Base-by-base conservation (phyloP, 2,329 filamentous ascomycete species). In the Penicillium sp. region DNA sequence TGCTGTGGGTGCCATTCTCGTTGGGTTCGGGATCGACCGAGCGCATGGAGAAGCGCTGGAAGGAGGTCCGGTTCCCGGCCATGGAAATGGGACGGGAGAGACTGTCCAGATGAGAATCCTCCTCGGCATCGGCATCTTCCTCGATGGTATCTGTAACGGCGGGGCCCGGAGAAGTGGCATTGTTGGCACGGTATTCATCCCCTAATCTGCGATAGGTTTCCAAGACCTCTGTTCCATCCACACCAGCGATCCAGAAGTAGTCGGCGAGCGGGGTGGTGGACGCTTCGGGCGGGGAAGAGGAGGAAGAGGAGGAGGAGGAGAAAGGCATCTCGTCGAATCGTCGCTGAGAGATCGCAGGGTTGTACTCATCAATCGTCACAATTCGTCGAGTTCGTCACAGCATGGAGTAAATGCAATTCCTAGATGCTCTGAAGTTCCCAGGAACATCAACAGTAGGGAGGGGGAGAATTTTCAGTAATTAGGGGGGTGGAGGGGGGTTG, bases 161-260 rank as follows among this genome's bases (percentile, higher is more conserved):
- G 52, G 66, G 64, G 39, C 65, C 63, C 17, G 67, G 62, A 3
- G 64, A 60, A 35, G 63, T 65, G 26, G 66, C 62, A 49, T 64
- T 61, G 50, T 65, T 66, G 40, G 62, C 60, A 43, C 68, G 66
- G 58, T 72, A 71, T 51, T 73, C 70, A 49, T 73, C 69, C 19
- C 70, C 69, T 33, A 72, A 57, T 54, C 62, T 67, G 47, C 61
- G 61, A 51, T 69, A 74, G 12, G 71, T 72, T 19, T 75, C 72
- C 31, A 72, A 54, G 40, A 75, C 64, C 60, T 75, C 72, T 13
- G 71, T 61, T 33, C 72, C 71, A 60, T 76, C 73, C 33, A 76
- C 67, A 49, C 73, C 73, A 45, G 72, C 68, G 44, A 84, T 83
- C 75, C 82, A 84, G 67, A 84, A 84, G 67, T 80, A 82, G 66